phyloP scores from a whole-genome alignment of 768 basidiomycete genomes.

The Fibroporia radiculosa region DNA sequence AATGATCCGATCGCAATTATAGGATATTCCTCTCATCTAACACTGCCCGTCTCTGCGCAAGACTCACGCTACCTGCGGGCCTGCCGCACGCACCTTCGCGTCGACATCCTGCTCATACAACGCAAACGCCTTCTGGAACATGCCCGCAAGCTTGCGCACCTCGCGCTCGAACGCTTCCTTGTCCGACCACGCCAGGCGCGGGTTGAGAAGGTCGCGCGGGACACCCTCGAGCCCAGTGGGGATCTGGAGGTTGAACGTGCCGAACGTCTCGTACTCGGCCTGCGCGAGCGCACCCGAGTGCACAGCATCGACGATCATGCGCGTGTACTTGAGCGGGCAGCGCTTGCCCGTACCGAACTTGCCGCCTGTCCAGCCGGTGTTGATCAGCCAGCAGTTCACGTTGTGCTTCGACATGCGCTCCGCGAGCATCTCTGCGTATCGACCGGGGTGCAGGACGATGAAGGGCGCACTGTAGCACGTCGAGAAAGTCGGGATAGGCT shows the following conservation, averaged over 20 bases:
- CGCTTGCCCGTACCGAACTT: slow-evolving; percentile 90
- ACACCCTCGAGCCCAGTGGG: slow-evolving; percentile 81
- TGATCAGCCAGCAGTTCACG: slow-evolving; percentile 96
- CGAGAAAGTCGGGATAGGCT: slow-evolving; percentile 98
- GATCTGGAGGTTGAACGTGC: slow-evolving; percentile 75
- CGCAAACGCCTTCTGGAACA: slow-evolving; percentile 94
- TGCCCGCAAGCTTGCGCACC: slow-evolving; percentile 78
- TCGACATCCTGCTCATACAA: slow-evolving; percentile 85
- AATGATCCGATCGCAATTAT: no score
- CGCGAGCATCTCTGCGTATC: slow-evolving; percentile 96
- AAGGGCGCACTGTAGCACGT: slow-evolving; percentile 99
- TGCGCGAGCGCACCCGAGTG: slow-evolving; percentile 88
- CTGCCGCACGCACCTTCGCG: slow-evolving; percentile 73
- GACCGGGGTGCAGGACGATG: slow-evolving; percentile 93
- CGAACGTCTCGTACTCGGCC: slow-evolving; percentile 81
- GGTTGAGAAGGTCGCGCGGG: slow-evolving; percentile 87
- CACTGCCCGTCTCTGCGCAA: no score
- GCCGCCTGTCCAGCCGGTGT: slow-evolving; percentile 96
- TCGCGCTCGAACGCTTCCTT: slow-evolving; percentile 88
- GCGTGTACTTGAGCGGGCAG: slow-evolving; percentile 94
- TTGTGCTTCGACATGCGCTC: slow-evolving; percentile 85
- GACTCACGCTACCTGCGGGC: slow-evolving; percentile 39
- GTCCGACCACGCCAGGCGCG: slow-evolving; percentile 78
- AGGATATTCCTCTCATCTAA: no score
- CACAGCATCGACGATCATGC: slow-evolving; percentile 93